Evolutionary conservation across 2,329 filamentous ascomycete genomes (phyloP), one percentile per base, ranked within the genome.

Genomic region (Arthroderma sp.): DNA sequence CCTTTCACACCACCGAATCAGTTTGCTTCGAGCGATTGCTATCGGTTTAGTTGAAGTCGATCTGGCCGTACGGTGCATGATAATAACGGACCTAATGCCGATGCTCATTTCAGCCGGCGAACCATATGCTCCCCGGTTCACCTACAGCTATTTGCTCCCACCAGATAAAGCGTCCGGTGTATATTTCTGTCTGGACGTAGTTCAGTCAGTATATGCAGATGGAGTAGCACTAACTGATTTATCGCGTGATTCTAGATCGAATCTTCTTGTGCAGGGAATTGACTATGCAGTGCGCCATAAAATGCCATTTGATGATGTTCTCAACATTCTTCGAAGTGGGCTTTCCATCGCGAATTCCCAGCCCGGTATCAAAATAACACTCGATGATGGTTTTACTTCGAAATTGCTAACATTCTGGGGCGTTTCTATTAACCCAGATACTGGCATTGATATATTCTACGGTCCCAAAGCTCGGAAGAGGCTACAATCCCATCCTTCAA

Each of bases 1-100:
- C 65, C 62, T 49, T 9, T 36, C 28, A 9, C 10, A 38, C 32
- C 9, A 9, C 7, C 40, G 38, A 15, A 27, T 32, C 10, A 15
- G 33, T 31, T 36, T 49, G 9, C 37, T 49, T n/a, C 44, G 47
- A 4, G 40, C 36, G 27, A 47, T 49, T 30, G 44, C 45, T 3
- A 28, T 45, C 22, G 47, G 47, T 9, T 15, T 37, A 2, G n/a
- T 30, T 11, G 27, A 8, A 8, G 44, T 34, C 7, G 38, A 47
- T 29, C 9, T 22, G 5, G 31, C 40, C 6, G 41, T 45, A 5
- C 44, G 47, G 30, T 6, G 27, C 10, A 7, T 29, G 31, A 7
- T 47, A 5, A 30, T 49, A 15, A 34, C 27, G 28, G 11, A n/a
- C 22, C 22, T 42, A n/a, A 40, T 42, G 8, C n/a, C 8, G 4